phyloP scores from a whole-genome alignment of 768 basidiomycete species.

The Rhodotorula kratochvilovae region DNA sequence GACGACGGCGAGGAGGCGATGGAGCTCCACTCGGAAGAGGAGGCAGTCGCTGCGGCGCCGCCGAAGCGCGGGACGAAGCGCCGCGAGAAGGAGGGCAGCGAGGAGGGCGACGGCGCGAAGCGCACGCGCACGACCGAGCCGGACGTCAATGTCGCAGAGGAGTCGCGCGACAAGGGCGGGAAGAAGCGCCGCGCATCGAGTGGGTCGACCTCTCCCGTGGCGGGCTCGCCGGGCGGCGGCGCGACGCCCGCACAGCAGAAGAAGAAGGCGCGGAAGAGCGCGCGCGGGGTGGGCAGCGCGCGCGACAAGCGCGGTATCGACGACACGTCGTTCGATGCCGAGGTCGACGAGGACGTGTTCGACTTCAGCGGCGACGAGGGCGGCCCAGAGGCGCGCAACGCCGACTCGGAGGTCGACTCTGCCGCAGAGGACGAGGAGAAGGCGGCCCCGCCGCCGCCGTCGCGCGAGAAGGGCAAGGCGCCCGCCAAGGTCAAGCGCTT shows the following conservation, averaged over 20 bases:
- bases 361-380: not conserved
- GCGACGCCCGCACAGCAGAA: not conserved
- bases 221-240: no score
- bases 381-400: conserved; percentile 3
- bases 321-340: conserved; percentile 5
- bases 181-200: conserved; percentile 6
- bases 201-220: not conserved
- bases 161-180: not conserved
- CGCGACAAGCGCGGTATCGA: conserved; percentile 22
- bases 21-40: not conserved
- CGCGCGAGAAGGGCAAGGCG: not conserved
- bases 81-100: not conserved
- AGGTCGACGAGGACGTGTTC: not conserved
- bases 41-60: not conserved
- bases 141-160: not conserved
- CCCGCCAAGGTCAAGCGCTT: conserved; percentile 15
- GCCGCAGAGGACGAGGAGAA: not conserved
- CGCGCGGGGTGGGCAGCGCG: not conserved
- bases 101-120: not conserved
- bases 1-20: conserved; percentile 1
- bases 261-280: not conserved
- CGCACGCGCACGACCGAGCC: not conserved
- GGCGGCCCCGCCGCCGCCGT: no score
- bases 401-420: conserved; percentile 25
- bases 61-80: not conserved